phyloP scores from a whole-genome alignment of 192 early-diverging fungal species.

The Coemansia sp. region DNA sequence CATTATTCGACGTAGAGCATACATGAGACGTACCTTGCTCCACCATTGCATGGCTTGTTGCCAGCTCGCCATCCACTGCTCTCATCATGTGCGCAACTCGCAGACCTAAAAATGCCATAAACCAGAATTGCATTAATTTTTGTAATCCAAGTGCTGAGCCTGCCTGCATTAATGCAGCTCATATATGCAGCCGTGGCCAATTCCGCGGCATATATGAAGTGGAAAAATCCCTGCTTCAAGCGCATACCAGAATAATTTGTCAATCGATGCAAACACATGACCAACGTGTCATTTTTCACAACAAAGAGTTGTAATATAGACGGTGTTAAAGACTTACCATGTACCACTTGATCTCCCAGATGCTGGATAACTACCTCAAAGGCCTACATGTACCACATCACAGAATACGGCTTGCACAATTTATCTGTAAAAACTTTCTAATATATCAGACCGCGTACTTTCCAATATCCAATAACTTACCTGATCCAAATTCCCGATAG shows the following conservation, averaged over 20 bases:
- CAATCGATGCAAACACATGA: background rate
- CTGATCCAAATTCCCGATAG: conserved; percentile 11
- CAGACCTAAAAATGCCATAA: conserved; percentile 18
- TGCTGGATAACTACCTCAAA: conserved; percentile 11
- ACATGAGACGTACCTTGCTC: conserved; percentile 16
- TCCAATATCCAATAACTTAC: conserved; percentile 3
- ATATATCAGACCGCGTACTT: background rate
- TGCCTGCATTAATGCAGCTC: background rate
- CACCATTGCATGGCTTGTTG: background rate
- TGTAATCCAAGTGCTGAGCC: background rate
- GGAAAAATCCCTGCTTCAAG: background rate
- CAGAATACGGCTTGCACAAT: background rate
- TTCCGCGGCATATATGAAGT: conserved; percentile 5
- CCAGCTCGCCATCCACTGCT: conserved; percentile 5
- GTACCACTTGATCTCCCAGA: conserved; percentile 20
- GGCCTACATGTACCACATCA: conserved; percentile 1
- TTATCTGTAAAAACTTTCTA: background rate
- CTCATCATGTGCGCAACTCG: conserved; percentile 18
- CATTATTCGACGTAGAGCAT: background rate
- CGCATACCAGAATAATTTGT: background rate
- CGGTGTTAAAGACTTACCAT: conserved; percentile 19
- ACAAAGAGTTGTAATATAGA: background rate
- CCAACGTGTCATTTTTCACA: background rate
- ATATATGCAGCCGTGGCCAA: background rate
- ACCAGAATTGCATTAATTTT: conserved; percentile 7